phyloP scores from a whole-genome alignment of 352 stramenopile species.

The Elongisporangium anandrum region DNA sequence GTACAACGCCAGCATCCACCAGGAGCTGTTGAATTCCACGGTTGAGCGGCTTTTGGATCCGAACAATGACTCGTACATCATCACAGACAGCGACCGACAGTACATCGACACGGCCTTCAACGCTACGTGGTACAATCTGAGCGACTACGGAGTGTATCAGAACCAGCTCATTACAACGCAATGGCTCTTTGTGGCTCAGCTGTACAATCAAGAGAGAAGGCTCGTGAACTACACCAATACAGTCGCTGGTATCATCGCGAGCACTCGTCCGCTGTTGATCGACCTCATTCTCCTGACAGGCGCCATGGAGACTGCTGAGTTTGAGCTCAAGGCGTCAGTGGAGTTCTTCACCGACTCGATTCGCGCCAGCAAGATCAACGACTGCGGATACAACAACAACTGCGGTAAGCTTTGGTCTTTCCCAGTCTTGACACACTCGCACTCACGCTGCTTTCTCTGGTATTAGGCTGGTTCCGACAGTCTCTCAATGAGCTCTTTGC shows the following conservation, averaged over 20 bases:
- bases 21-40: conserved; percentile 47
- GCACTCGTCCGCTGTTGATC: conserved; percentile 28
- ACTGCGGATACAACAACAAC: conserved; percentile 54
- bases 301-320: conserved; percentile 53
- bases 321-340: conserved; percentile 44
- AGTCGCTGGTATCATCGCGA: conserved; percentile 25
- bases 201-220: conserved; percentile 40
- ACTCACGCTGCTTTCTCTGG: neutral
- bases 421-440: too few relatives aligned
- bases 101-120: conserved; percentile 52
- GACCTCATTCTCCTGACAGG: conserved; percentile 29
- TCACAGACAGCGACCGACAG: conserved; percentile 26
- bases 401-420: conserved; percentile 26
- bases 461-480: conserved; percentile 30
- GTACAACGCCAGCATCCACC: conserved; percentile 40
- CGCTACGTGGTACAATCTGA: conserved; percentile 39
- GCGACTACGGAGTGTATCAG: conserved; percentile 27
- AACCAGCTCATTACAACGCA: conserved; percentile 38
- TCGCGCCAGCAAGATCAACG: conserved; percentile 41
- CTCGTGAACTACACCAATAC: conserved; percentile 28
- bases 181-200: conserved; percentile 39
- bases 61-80: conserved; percentile 23
- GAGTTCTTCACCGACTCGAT: conserved; percentile 57
- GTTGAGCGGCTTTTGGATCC: conserved; percentile 35
- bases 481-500: conserved; percentile 39